Conservation (phyloP, 2,329 filamentous ascomycete genomes). For the Alternaria sp. region DNA sequence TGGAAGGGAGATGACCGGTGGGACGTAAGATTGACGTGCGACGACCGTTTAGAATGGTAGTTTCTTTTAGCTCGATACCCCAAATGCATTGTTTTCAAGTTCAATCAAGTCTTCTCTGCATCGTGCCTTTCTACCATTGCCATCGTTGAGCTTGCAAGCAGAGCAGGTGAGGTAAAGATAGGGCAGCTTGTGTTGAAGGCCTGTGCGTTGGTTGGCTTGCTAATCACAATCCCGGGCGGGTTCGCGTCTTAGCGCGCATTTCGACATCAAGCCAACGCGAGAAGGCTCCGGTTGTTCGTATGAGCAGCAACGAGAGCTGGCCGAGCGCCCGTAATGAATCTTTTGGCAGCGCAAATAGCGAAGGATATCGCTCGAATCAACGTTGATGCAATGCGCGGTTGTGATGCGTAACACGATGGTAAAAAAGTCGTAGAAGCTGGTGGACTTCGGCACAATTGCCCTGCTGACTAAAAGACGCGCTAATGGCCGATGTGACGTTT, state of each 20-base stretch:
- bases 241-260: background rate
- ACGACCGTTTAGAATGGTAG: constrained; percentile 47
- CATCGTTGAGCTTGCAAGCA: background rate
- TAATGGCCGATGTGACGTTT: background rate
- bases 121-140: background rate
- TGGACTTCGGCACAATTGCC: background rate
- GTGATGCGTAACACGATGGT: background rate
- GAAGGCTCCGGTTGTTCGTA: background rate
- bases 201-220: background rate
- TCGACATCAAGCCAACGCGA: background rate
- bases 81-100: constrained; percentile 7
- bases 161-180: background rate
- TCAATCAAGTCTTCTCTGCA: background rate
- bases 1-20: constrained; percentile 44
- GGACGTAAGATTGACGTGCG: constrained; percentile 45
- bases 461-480: constrained; percentile 13
- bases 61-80: constrained; percentile 35
- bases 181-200: background rate
- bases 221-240: background rate
- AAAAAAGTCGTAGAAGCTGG: background rate
- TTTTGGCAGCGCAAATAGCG: background rate
- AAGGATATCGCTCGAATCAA: background rate
- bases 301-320: background rate
- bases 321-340: background rate
- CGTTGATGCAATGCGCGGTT: background rate